phyloP scores from a whole-genome alignment of 495 filamentous ascomycete genomes.

The Podospora bellae-mahoneyi region DNA sequence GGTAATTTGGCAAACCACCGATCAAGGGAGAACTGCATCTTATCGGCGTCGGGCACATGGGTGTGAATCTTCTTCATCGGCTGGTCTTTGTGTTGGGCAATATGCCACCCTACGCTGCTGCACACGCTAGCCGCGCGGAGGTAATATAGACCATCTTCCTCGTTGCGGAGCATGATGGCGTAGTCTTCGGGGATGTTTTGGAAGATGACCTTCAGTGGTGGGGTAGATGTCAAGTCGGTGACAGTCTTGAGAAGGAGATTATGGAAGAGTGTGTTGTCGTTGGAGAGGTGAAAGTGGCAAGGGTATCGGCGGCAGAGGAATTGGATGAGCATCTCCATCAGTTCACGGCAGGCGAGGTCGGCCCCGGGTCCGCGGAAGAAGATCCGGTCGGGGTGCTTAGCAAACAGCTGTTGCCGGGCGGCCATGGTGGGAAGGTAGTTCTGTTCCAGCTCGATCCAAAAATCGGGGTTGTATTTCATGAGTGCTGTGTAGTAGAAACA shows the following conservation, averaged over 20 bases:
- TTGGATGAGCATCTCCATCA: constrained; percentile 86
- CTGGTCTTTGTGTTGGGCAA: constrained; percentile 70
- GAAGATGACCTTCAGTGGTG: constrained; percentile 69
- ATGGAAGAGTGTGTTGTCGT: constrained; percentile 58
- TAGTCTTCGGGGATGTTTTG: constrained; percentile 90
- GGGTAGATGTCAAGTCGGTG: constrained; percentile 58
- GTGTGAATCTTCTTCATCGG: constrained; percentile 71
- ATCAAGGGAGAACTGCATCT: constrained; percentile 89
- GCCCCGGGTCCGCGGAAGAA: constrained; percentile 64
- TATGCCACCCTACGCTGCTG: constrained; percentile 76
- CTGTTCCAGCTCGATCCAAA: constrained; percentile 87
- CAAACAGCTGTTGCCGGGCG: constrained; percentile 68
- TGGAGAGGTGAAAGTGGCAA: constrained; percentile 65
- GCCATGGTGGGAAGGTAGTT: constrained; percentile 67
- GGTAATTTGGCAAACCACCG: constrained; percentile 82
- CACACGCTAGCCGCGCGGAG: constrained; percentile 79
- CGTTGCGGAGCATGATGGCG: constrained; percentile 71
- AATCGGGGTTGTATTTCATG: constrained; percentile 76
- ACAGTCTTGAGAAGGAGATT: constrained; percentile 68
- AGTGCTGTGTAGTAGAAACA: constrained; percentile 52
- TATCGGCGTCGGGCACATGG: constrained; percentile 81
- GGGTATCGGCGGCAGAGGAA: constrained; percentile 80
- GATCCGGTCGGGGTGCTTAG: constrained; percentile 59
- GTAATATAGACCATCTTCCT: constrained; percentile 67
- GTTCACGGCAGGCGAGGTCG: constrained; percentile 78